phyloP scores from a whole-genome alignment of 2,329 filamentous ascomycete genomes.

The Neopestalotiopsis rosae region DNA sequence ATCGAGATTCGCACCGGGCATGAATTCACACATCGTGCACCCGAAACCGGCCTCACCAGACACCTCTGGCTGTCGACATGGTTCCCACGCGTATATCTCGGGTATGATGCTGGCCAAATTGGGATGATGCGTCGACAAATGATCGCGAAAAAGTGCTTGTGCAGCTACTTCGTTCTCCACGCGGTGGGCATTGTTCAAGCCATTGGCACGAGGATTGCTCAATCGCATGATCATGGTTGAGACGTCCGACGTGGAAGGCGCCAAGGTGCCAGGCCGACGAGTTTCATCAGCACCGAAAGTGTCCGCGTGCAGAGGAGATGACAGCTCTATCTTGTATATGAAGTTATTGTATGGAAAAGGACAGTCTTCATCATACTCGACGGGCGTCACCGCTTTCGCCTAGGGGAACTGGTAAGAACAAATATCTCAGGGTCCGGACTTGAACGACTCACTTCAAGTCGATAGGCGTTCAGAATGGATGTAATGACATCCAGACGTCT shows the following conservation, averaged over 20 bases:
- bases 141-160: slow-evolving; percentile 26
- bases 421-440: neutral
- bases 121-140: slow-evolving; percentile 12
- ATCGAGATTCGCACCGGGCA: slow-evolving; percentile 28
- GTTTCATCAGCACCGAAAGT: slow-evolving; percentile 12
- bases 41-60: slow-evolving; percentile 20
- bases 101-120: slow-evolving; percentile 24
- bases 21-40: slow-evolving; percentile 33
- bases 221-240: slow-evolving; percentile 26
- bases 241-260: slow-evolving; percentile 20
- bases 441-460: neutral
- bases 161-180: slow-evolving; percentile 34
- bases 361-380: slow-evolving; percentile 26
- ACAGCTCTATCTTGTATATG: slow-evolving; percentile 30
- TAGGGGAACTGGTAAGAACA: neutral
- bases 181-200: slow-evolving; percentile 31
- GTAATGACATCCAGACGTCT: neutral
- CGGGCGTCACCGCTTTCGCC: slow-evolving; percentile 23
- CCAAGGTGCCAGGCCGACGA: slow-evolving; percentile 11
- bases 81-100: slow-evolving; percentile 27
- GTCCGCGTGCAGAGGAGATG: slow-evolving; percentile 18
- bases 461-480: neutral
- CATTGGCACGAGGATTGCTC: slow-evolving; percentile 30
- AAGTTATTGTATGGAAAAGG: slow-evolving; percentile 32
- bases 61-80: neutral